These are phyloP conservation scores for Plenodomus biglobosus DNA, from an alignment of 2,329 filamentous ascomycete species.

Conservation along the genomic window DNA sequence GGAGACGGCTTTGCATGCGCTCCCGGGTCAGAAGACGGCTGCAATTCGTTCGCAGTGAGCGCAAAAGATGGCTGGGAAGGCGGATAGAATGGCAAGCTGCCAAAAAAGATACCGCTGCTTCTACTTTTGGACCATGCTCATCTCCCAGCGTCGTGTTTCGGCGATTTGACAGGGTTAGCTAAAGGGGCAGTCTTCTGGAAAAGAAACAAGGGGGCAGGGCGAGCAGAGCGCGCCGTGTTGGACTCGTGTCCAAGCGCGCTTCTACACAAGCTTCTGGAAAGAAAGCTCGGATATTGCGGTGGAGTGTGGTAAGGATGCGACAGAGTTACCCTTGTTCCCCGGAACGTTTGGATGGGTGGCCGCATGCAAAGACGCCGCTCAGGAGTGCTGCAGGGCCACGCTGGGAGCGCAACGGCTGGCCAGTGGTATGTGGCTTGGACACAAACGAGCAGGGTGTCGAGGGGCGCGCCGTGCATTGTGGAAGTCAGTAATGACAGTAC, in stretches of 20 bases:
- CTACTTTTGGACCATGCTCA: constrained; percentile 14
- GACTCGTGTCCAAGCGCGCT: constrained; percentile 23
- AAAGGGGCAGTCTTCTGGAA: constrained; percentile 46
- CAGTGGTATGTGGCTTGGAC: constrained; percentile 26
- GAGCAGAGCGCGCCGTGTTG: constrained; percentile 29
- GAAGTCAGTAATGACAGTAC: constrained; percentile 34
- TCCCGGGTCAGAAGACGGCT: constrained; percentile 9
- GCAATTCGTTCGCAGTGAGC: background rate
- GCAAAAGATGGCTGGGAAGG: constrained; percentile 2
- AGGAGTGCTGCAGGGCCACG: constrained; percentile 17
- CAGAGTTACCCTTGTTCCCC: constrained; percentile 29
- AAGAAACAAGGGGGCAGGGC: constrained; percentile 36
- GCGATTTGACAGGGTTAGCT: constrained; percentile 15
- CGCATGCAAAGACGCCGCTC: constrained; percentile 10
- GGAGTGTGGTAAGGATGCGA: constrained; percentile 33
- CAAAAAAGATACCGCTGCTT: constrained; percentile 15
- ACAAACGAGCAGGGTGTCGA: constrained; percentile 28
- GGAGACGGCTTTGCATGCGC: constrained; percentile 21
- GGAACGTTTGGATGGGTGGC: constrained; percentile 30
- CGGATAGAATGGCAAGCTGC: constrained; percentile 13
- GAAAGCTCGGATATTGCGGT: constrained; percentile 20
- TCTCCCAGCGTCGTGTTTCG: constrained; percentile 19
- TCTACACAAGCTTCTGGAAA: constrained; percentile 17
- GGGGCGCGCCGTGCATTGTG: constrained; percentile 31
- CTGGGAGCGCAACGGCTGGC: constrained; percentile 36